Base-by-base conservation (phyloP, 352 stramenopile species). In the Phytophthora sansomeana region DNA sequence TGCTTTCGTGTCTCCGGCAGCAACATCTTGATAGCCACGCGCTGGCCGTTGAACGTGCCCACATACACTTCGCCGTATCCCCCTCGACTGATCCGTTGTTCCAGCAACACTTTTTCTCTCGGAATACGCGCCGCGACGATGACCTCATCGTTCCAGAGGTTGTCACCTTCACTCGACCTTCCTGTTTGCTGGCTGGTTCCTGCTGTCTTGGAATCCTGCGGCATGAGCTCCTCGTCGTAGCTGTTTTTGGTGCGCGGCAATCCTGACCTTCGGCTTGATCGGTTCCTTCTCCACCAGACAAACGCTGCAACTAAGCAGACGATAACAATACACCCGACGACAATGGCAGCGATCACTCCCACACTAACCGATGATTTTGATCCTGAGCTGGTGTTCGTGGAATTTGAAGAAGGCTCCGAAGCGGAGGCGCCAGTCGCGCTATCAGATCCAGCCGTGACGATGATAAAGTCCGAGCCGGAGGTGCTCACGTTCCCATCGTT, bases 1-100 rank as follows among this genome's bases (percentile, higher is more conserved):
- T 44, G 32, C 29, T 69, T 69, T 3, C 66, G 42, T 6, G 60
- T 70, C 6, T 69, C 66, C 0, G 60, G 60, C 9, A 67, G 43
- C 21, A 74, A 24, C 57, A 83, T 75, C 49, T 85, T 87, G 53
- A 87, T 74, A 2, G 74, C 79, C 16, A 87, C 76, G 0, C 41
- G 39, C 21, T 81, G 41, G 5, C 53, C 65, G 19, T 77, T 76
- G 52, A 82, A 87, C 2, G 54, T 69, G 2, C 71, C 77, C 0
- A 56, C 55, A 11, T 77, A 74, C 14, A 85, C 77, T 70, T 83
- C 67, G 5, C 77, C 74, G 41, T 73, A 83, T 17, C 67, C 77
- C 14, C 77, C 77, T 16, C 68, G 71, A 57, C 63, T 77, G 49
- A 85, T 67, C 3, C 59, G 66, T 11, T 64, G 13, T 6, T 73